Conservation (phyloP, 2,329 filamentous ascomycete species). For the Fusarium brachygibbosum region DNA sequence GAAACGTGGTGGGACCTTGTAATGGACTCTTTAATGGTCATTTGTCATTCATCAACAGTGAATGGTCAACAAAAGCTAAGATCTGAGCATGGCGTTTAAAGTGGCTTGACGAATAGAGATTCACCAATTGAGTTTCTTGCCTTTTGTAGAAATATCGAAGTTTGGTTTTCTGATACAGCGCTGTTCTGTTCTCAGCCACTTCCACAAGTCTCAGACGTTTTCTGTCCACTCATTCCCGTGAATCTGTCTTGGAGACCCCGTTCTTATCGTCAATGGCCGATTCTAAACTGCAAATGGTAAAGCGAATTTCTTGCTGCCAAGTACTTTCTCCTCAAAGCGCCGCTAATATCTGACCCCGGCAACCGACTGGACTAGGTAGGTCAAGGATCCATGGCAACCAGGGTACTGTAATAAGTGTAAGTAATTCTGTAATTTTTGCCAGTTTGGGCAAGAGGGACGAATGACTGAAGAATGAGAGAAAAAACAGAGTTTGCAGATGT, state of each 20-base stretch:
- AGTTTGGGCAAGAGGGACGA: constrained; percentile 21
- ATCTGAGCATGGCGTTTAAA: constrained; percentile 9
- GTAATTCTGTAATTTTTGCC: constrained; percentile 29
- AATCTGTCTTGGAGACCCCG: constrained; percentile 13
- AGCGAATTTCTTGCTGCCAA: constrained; percentile 11
- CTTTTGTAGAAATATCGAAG: not conserved
- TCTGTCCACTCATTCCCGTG: constrained; percentile 15
- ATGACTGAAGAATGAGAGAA: constrained; percentile 8
- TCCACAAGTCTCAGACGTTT: constrained; percentile 12
- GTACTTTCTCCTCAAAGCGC: constrained; percentile 6
- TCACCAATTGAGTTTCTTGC: constrained; percentile 15
- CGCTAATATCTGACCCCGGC: constrained; percentile 17
- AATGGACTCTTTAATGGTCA: constrained; percentile 20
- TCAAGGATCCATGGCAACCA: constrained; percentile 28
- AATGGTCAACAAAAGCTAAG: constrained; percentile 25
- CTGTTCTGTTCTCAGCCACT: constrained; percentile 3
- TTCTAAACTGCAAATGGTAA: constrained; percentile 32
- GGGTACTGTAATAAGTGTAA: constrained; percentile 35
- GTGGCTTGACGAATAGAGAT: constrained; percentile 16
- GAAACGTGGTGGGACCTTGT: constrained; percentile 42
- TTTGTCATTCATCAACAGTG: constrained; percentile 38
- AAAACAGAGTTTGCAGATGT: not conserved
- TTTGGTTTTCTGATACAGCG: not conserved
- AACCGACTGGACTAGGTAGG: constrained; percentile 20
- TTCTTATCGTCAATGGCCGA: constrained; percentile 20